Evolutionary conservation across 805 yeast genomes (phyloP).

Genomic region (Starmerella tilneyi): DNA sequence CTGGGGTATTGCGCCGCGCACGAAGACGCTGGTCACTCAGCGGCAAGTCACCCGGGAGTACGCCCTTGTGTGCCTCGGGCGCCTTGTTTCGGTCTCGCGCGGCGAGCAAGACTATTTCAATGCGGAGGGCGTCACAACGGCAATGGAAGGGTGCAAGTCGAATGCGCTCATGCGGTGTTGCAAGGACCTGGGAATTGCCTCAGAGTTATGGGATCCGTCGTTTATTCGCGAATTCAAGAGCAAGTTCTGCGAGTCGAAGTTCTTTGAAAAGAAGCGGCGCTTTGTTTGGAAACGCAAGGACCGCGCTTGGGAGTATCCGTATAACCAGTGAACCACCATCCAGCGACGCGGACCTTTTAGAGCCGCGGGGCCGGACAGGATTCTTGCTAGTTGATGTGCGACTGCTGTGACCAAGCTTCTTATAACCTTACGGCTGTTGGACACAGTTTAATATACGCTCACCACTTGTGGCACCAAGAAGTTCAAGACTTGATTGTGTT

Average conservation of each 20-base stretch:
- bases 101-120: conserved; percentile 92
- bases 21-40: conserved; percentile 68
- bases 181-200: conserved; percentile 91
- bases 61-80: conserved; percentile 75
- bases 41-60: conserved; percentile 79
- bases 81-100: conserved; percentile 81
- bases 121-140: conserved; percentile 82
- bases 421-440: too few relatives aligned
- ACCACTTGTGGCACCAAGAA: too few relatives aligned
- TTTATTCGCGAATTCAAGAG: conserved; percentile 64
- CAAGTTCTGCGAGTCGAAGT: conserved; percentile 63
- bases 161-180: conserved; percentile 97
- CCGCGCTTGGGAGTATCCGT: conserved; percentile 77
- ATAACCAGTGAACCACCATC: too few relatives aligned
- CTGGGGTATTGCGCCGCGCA: conserved; percentile 94
- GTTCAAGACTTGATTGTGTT: background rate
- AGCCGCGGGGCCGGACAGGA: background rate
- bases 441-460: too few relatives aligned
- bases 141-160: conserved; percentile 93
- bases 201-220: conserved; percentile 94
- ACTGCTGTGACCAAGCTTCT: too few relatives aligned
- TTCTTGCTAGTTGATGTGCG: too few relatives aligned
- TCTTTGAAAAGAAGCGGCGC: conserved; percentile 67
- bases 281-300: conserved; percentile 87
- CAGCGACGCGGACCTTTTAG: background rate